A percentile compares a stretch with the other conserved stretches of the same genome.
These are phyloP conservation scores for Phytopythium oedochilum DNA, from an alignment of 352 stramenopile genomes.

Conservation along the genomic window DNA sequence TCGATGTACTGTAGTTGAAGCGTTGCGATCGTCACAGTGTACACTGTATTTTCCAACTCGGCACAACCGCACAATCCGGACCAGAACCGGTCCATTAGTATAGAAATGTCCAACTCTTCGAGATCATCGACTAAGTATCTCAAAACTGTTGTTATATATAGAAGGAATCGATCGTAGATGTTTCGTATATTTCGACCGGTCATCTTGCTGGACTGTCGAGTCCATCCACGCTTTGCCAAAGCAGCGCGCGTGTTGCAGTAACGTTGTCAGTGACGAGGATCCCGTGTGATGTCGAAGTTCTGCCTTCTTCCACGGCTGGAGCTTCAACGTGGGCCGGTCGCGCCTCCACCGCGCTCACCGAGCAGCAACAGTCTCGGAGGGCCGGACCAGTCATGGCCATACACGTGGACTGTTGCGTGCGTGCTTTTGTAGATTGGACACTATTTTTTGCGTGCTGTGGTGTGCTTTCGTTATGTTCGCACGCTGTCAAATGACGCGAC, in stretches of 20 bases:
- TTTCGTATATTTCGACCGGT: neutral
- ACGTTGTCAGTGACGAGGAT: neutral
- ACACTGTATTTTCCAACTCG: neutral
- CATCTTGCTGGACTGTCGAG: neutral
- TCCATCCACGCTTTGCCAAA: constrained; percentile 1
- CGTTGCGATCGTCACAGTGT: neutral
- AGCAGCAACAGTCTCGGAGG: neutral
- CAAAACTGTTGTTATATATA: no score
- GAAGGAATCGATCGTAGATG: no score
- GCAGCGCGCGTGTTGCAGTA: neutral
- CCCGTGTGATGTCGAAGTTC: neutral
- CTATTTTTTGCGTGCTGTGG: no score
- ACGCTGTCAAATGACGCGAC: neutral
- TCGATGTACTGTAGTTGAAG: neutral
- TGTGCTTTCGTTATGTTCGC: no score
- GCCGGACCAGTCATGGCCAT: no score
- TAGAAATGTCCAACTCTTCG: neutral
- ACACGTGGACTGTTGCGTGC: no score
- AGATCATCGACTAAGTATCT: neutral
- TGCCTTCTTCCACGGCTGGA: no score
- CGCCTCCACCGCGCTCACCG: neutral
- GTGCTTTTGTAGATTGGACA: no score
- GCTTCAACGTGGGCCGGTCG: neutral
- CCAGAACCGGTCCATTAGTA: neutral
- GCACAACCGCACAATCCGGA: neutral